Evolutionary conservation across 345 rosid genomes (phyloP).

Genomic region (Crucihimalaya himalaica): DNA sequence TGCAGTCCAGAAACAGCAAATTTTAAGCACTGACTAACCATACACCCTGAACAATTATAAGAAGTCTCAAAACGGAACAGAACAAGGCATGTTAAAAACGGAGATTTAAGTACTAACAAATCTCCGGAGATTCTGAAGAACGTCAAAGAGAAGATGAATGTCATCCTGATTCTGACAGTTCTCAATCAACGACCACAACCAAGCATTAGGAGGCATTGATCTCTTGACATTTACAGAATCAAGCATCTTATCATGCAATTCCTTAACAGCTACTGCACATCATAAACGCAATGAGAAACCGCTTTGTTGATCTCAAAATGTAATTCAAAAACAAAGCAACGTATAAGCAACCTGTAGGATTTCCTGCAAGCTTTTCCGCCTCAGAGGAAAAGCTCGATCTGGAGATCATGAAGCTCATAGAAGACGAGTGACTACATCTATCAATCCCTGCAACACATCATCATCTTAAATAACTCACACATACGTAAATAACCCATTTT

Average conservation of each 20-base stretch:
- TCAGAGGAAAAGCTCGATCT: constrained; percentile 44
- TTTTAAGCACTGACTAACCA: background rate
- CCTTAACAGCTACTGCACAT: constrained; percentile 72
- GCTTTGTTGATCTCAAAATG: background rate
- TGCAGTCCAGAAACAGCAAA: constrained; percentile 42
- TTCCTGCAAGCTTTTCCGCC: constrained; percentile 30
- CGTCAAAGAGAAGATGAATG: constrained; percentile 65
- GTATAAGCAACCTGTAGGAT: constrained; percentile 54
- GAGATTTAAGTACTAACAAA: constrained; percentile 58
- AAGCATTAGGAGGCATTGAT: constrained; percentile 82
- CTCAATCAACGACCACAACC: constrained; percentile 76
- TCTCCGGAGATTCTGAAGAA: constrained; percentile 64
- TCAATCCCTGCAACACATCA: constrained; percentile 23
- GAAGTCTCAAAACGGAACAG: background rate
- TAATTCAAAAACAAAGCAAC: background rate
- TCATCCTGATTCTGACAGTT: constrained; percentile 69
- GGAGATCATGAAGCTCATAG: constrained; percentile 27
- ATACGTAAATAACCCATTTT: background rate
- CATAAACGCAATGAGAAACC: constrained; percentile 21
- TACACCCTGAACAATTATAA: background rate
- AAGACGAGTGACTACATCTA: constrained; percentile 27
- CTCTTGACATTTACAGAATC: constrained; percentile 61
- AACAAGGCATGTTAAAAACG: background rate
- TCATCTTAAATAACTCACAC: background rate
- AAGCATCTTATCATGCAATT: constrained; percentile 58